Evolutionary conservation across 1,284 basidiomycete species (phyloP), one percentile per base, ranked within the genome.

Genomic region (Sporisorium iseilematis-ciliati): DNA sequence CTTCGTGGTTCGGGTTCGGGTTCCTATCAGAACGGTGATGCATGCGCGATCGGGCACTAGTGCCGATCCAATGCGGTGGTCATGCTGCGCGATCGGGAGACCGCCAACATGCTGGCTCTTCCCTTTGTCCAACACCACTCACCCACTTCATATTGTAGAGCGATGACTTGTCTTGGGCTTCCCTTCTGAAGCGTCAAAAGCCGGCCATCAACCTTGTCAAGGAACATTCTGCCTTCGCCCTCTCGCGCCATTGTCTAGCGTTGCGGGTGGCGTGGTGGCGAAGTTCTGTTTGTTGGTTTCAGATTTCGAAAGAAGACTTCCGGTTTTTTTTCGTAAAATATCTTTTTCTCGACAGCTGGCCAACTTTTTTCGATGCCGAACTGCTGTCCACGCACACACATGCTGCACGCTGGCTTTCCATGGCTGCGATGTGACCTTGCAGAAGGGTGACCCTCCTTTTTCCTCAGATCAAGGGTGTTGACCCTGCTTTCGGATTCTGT

Each of bases 231-330:
- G n/a, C 20, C 49, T 16, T 38, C 35, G 35, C 35, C 3, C 12
- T 11, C 49, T 12, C 29, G 6, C 29, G 14, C 29, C 49, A 31
- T 43, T 45, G 23, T 12, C 16, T 46, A 5, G n/a, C 33, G 33
- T n/a, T 6, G 33, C 4, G 7, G 40, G 26, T 53, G 35, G 25
- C 23, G 25, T 38, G 16, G 51, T 18, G 41, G 20, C 12, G 21
- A 26, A 23, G 18, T 20, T 38, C 23, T 53, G 51, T 53, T 53
- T 53, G 38, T 53, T 53, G 51, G 38, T 53, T 31, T 53, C 51
- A 51, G 49, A 51, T 33, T 11, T 5, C 16, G 10, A 41, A 29
- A 35, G 31, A 29, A 35, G n/a, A 50, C 18, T 7, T 18, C 29
- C 12, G 16, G 3, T 7, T 20, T 42, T 42, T n/a, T 29, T 29